These are phyloP conservation scores for Neoboletus subvelutipes DNA, from an alignment of 768 basidiomycete species.

Conservation along the genomic window DNA sequence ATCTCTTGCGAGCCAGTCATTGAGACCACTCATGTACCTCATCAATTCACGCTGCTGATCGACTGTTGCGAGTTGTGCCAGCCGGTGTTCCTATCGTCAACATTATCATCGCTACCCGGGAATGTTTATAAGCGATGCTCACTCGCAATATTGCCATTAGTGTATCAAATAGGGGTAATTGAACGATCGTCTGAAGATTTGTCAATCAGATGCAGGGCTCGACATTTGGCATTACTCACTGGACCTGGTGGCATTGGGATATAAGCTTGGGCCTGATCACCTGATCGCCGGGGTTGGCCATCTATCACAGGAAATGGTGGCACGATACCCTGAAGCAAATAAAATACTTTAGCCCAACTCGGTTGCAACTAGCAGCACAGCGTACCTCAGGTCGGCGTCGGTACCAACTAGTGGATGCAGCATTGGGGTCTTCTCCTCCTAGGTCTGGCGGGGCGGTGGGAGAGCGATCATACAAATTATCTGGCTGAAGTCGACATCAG, in stretches of 20 bases:
- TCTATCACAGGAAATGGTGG: slow-evolving; percentile 30
- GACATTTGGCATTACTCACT: slow-evolving; percentile 37
- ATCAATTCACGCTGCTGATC: slow-evolving; percentile 80
- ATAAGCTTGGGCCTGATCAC: slow-evolving; percentile 32
- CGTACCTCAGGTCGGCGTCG: slow-evolving; percentile 19
- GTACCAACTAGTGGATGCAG: slow-evolving; percentile 27
- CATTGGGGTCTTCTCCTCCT: slow-evolving; percentile 16
- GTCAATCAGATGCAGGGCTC: not conserved
- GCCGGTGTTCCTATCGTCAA: slow-evolving; percentile 62
- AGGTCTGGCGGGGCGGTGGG: slow-evolving; percentile 25
- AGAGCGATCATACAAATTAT: slow-evolving; percentile 24
- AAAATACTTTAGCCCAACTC: not conserved
- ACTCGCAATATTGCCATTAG: slow-evolving; percentile 70
- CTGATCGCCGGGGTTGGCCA: slow-evolving; percentile 17
- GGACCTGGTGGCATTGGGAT: slow-evolving; percentile 52
- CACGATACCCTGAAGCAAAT: slow-evolving; percentile 17
- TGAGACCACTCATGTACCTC: slow-evolving; percentile 73
- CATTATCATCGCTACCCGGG: slow-evolving; percentile 8
- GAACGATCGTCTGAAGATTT: slow-evolving; percentile 51
- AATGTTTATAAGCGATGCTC: slow-evolving; percentile 20
- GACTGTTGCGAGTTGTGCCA: slow-evolving; percentile 70
- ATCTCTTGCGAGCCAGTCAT: slow-evolving; percentile 78
- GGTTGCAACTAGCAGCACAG: not conserved
- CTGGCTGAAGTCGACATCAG: slow-evolving; percentile 21
- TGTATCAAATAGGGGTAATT: slow-evolving; percentile 66